phyloP scores from a whole-genome alignment of 2,329 filamentous ascomycete species.

The Grosmannia clavigera region DNA sequence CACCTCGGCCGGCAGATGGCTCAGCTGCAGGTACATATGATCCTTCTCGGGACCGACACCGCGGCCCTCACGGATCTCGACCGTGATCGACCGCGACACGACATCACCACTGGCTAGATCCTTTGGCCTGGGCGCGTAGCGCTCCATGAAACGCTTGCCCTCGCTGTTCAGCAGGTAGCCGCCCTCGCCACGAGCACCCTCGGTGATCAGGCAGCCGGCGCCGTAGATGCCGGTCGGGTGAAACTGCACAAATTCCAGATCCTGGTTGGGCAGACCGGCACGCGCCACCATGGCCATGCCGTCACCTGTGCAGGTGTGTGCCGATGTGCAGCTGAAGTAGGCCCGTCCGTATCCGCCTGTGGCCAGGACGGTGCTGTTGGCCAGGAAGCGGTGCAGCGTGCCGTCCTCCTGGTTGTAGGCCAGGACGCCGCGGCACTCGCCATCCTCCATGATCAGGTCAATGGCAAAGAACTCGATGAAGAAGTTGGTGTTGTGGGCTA shows the following conservation, averaged over 20 bases:
- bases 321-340: conserved; percentile 97
- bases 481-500: conserved; percentile 98
- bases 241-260: conserved; percentile 99
- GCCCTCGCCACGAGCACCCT: conserved; percentile 95
- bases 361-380: conserved; percentile 91
- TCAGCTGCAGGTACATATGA: conserved; percentile 96
- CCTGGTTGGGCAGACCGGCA: conserved; percentile 95
- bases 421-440: conserved; percentile 89
- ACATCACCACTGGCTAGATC: conserved; percentile 94
- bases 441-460: conserved; percentile 94
- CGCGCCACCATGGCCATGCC: conserved; percentile 99
- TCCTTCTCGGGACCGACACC: conserved; percentile 96
- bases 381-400: conserved; percentile 90
- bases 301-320: conserved; percentile 97
- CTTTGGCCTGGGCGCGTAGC: conserved; percentile 95
- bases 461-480: conserved; percentile 99
- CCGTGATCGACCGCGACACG: conserved; percentile 93
- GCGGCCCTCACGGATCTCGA: conserved; percentile 95
- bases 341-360: conserved; percentile 96
- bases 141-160: conserved; percentile 98
- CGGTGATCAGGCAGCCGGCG: conserved; percentile 93
- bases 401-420: conserved; percentile 99
- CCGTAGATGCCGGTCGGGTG: conserved; percentile 99
- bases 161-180: conserved; percentile 95
- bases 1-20: conserved; percentile 82